Conservation (phyloP, 1,284 basidiomycete species). For the Lentinula novae-zelandiae region DNA sequence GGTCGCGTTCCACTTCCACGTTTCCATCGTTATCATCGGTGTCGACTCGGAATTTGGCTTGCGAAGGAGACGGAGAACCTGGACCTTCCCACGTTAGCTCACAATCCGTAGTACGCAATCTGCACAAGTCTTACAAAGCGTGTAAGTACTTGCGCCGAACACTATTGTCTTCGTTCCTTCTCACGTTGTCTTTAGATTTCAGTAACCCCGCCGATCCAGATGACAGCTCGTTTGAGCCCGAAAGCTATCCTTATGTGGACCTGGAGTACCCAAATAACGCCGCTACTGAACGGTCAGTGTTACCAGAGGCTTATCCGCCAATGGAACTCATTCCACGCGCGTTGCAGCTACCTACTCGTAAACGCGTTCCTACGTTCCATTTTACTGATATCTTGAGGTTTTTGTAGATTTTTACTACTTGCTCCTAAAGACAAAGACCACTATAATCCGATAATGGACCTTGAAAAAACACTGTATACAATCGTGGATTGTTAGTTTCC, state of each 20-base stretch:
- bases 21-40: conserved; percentile 33
- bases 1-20: conserved; percentile 48
- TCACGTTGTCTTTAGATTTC: conserved; percentile 46
- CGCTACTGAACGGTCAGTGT: conserved; percentile 56
- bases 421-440: conserved; percentile 76
- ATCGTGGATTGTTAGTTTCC: conserved; percentile 59
- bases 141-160: conserved; percentile 40
- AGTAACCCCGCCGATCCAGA: conserved; percentile 53
- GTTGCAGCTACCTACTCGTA: conserved; percentile 5
- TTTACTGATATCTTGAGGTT: conserved; percentile 7
- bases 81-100: conserved; percentile 53
- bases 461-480: conserved; percentile 62
- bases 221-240: conserved; percentile 57
- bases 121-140: conserved; percentile 62
- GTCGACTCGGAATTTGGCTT: conserved; percentile 41
- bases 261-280: conserved; percentile 70
- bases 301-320: background rate
- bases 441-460: conserved; percentile 73
- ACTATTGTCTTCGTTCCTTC: background rate
- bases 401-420: conserved; percentile 60
- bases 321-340: conserved; percentile 7
- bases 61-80: conserved; percentile 46
- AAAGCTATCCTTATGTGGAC: conserved; percentile 54
- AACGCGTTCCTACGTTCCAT: conserved; percentile 4
- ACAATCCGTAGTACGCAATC: conserved; percentile 51